Conservation (phyloP, 1,284 basidiomycete genomes). For the Bjerkandera adusta region DNA sequence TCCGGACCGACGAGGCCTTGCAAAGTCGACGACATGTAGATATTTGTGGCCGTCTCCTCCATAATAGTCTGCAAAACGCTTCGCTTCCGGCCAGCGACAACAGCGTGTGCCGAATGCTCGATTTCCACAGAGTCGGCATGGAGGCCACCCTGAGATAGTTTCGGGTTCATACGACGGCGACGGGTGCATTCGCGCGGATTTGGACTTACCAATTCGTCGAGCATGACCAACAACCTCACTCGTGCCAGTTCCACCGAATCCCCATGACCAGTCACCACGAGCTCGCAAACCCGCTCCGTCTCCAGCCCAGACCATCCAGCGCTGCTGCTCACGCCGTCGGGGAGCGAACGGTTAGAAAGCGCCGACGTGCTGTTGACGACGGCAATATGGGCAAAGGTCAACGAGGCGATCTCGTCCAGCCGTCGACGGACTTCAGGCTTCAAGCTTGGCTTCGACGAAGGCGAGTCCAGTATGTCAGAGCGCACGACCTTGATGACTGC, state of each 20-base stretch:
- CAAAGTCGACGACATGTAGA: constrained; percentile 91
- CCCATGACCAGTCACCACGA: constrained; percentile 85
- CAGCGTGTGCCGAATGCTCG: constrained; percentile 92
- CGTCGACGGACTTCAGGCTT: constrained; percentile 86
- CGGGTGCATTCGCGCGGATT: not conserved
- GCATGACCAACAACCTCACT: constrained; percentile 87
- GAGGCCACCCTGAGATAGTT: constrained; percentile 66
- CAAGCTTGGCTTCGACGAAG: constrained; percentile 77
- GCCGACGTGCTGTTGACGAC: constrained; percentile 81
- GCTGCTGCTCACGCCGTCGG: constrained; percentile 71
- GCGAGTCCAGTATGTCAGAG: constrained; percentile 88
- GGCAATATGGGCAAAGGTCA: constrained; percentile 86
- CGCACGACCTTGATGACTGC: constrained; percentile 87
- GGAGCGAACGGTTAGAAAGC: constrained; percentile 68
- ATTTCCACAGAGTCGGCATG: constrained; percentile 92
- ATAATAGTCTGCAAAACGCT: constrained; percentile 88
- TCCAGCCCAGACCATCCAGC: constrained; percentile 87
- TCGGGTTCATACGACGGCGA: constrained; percentile 9
- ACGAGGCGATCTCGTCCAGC: constrained; percentile 90
- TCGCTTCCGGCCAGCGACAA: constrained; percentile 91
- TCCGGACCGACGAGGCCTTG: constrained; percentile 82
- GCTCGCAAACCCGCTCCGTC: constrained; percentile 89
- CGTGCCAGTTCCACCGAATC: constrained; percentile 92
- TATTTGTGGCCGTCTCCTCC: constrained; percentile 96
- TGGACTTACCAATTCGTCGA: constrained; percentile 85